These are phyloP conservation scores for Solanum sejunctum DNA, from an alignment of 257 asterid genomes.

Conservation along the genomic window DNA sequence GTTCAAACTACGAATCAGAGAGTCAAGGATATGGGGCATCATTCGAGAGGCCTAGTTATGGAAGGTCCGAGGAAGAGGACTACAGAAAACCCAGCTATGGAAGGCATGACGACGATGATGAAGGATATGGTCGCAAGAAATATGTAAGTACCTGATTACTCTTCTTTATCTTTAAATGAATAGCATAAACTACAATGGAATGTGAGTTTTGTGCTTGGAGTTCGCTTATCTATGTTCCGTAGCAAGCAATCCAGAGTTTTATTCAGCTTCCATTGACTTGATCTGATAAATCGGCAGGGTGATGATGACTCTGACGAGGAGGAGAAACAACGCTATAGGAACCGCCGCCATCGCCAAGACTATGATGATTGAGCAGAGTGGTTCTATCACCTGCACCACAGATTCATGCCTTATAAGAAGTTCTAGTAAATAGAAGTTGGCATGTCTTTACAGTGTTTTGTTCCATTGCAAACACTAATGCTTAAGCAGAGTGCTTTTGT, in stretches of 20 bases:
- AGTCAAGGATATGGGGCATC: not conserved
- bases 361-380: slow-evolving; percentile 16
- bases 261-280: not conserved
- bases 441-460: not conserved
- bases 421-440: not conserved
- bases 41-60: slow-evolving; percentile 7
- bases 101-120: slow-evolving; percentile 28
- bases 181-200: not conserved
- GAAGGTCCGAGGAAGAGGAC: slow-evolving; percentile 31
- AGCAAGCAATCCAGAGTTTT: not conserved
- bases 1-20: slow-evolving; percentile 2
- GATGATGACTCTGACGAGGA: slow-evolving; percentile 14
- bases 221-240: not conserved
- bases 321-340: slow-evolving; percentile 1
- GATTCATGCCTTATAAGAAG: not conserved
- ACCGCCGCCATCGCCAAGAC: slow-evolving; percentile 23
- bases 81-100: slow-evolving; percentile 43
- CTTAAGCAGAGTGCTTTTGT: not conserved
- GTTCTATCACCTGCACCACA: not conserved
- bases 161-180: not conserved
- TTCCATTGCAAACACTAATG: slow-evolving; percentile 30
- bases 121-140: slow-evolving; percentile 60
- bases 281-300: slow-evolving; percentile 17
- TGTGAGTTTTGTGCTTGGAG: not conserved
- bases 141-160: slow-evolving; percentile 29